phyloP scores from a whole-genome alignment of 1,284 basidiomycete species.

The Cryptococcus sp. region DNA sequence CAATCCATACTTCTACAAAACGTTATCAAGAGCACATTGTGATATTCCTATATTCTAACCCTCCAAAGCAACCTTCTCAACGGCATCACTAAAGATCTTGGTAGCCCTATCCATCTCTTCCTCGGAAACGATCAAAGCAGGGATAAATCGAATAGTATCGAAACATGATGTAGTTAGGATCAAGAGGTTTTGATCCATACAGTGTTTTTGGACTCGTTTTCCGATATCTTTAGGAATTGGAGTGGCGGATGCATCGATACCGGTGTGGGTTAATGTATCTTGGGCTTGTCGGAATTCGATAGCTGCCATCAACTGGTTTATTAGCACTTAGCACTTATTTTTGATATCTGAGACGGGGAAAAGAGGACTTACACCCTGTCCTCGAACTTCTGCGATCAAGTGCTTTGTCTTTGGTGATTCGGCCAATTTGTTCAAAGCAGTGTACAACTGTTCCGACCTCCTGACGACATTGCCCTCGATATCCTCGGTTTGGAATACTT shows the following conservation, averaged over 20 bases:
- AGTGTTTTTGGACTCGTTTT: conserved; percentile 69
- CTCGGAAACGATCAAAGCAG: conserved; percentile 62
- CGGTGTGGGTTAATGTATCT: conserved; percentile 27
- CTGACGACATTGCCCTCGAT: conserved; percentile 72
- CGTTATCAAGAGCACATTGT: too few relatives aligned
- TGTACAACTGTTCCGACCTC: conserved; percentile 69
- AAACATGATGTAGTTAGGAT: conserved; percentile 53
- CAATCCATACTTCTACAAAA: too few relatives aligned
- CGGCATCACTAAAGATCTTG: conserved; percentile 59
- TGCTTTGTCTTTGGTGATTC: conserved; percentile 50
- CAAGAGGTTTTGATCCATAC: conserved; percentile 75
- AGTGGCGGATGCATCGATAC: conserved; percentile 41
- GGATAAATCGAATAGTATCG: conserved; percentile 60
- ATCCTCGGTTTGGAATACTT: conserved; percentile 71
- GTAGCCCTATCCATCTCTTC: conserved; percentile 60
- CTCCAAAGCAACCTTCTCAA: conserved; percentile 60
- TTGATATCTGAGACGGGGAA: background rate
- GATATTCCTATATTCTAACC: too few relatives aligned
- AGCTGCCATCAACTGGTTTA: conserved; percentile 42
- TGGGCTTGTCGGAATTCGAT: conserved; percentile 32
- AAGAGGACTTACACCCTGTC: conserved; percentile 33
- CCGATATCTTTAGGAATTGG: conserved; percentile 63
- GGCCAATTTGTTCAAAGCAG: conserved; percentile 52
- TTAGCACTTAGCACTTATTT: background rate
- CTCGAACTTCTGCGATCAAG: conserved; percentile 50